A percentile compares a stretch with the other conserved stretches of the same genome.
These are phyloP conservation scores for Leccinum cinnamomeum DNA, from an alignment of 1,284 basidiomycete genomes.

Conservation along the genomic window DNA sequence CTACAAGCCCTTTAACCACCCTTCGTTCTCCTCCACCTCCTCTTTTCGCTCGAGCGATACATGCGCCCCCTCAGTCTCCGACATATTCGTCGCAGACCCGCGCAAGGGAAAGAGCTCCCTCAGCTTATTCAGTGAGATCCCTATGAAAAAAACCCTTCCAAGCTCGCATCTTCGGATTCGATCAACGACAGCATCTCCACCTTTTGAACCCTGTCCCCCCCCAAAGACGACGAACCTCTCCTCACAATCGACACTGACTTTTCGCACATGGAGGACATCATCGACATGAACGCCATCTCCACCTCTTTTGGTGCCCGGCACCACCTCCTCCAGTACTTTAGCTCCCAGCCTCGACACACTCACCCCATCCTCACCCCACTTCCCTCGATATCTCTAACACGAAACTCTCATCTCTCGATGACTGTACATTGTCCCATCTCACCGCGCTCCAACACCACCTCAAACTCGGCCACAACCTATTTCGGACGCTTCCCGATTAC, in stretches of 20 bases:
- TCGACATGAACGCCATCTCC: constrained; percentile 45
- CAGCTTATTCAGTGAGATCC: no score
- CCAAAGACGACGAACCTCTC: constrained; percentile 17
- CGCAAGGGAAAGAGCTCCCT: no score
- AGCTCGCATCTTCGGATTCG: no score
- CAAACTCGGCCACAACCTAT: constrained; percentile 84
- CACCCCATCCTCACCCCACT: constrained; percentile 24
- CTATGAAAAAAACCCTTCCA: no score
- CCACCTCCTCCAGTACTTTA: no score
- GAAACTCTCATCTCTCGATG: constrained; percentile 86
- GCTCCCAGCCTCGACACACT: no score
- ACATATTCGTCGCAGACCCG: constrained; percentile 8
- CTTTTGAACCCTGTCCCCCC: not conserved
- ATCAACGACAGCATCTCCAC: no score
- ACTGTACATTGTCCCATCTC: constrained; percentile 70
- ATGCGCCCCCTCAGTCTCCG: constrained; percentile 33
- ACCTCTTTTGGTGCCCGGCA: not conserved
- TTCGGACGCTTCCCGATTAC: constrained; percentile 82
- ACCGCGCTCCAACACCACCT: constrained; percentile 68
- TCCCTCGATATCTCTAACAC: constrained; percentile 88
- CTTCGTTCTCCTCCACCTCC: constrained; percentile 26
- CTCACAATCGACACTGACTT: constrained; percentile 74
- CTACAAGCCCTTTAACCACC: constrained; percentile 31
- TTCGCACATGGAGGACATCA: constrained; percentile 81
- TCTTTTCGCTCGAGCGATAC: constrained; percentile 35